Evolutionary conservation across 2,329 filamentous ascomycete genomes (phyloP).

Genomic region (Fusarium nanum): DNA sequence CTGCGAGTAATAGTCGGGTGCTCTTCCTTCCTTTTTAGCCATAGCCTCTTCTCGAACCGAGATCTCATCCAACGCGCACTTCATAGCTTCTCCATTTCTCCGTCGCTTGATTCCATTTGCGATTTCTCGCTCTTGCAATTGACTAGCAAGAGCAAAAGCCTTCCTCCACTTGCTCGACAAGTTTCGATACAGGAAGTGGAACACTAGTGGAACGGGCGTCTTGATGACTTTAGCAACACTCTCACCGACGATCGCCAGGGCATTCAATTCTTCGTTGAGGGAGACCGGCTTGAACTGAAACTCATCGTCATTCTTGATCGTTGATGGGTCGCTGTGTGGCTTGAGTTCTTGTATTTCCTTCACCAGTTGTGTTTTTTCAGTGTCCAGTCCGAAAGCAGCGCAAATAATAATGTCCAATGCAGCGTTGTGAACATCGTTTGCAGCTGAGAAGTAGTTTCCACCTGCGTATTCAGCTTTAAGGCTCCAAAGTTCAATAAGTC

Average conservation of each 20-base stretch:
- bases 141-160: background rate
- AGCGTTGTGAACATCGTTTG: constrained; percentile 25
- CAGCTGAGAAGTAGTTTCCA: constrained; percentile 9
- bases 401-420: constrained; percentile 29
- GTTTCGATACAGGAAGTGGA: constrained; percentile 22
- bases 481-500: constrained; percentile 16
- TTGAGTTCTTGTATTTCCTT: constrained; percentile 17
- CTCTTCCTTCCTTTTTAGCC: constrained; percentile 24
- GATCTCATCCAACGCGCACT: constrained; percentile 28
- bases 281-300: background rate
- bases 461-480: constrained; percentile 10
- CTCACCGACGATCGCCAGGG: background rate
- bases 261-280: constrained; percentile 23
- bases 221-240: constrained; percentile 21
- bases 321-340: fast-evolving
- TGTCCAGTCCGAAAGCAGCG: constrained; percentile 15
- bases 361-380: constrained; percentile 11
- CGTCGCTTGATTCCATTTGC: constrained; percentile 10
- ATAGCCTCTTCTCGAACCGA: constrained; percentile 19
- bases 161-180: background rate
- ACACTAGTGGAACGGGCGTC: constrained; percentile 7
- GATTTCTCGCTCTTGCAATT: constrained; percentile 9
- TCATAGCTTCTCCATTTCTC: constrained; percentile 15
- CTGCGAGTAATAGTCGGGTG: constrained; percentile 21
- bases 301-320: background rate